Base-by-base conservation (phyloP, 371 early-diverging fungal genomes). In the Capniomyces stellatus region DNA sequence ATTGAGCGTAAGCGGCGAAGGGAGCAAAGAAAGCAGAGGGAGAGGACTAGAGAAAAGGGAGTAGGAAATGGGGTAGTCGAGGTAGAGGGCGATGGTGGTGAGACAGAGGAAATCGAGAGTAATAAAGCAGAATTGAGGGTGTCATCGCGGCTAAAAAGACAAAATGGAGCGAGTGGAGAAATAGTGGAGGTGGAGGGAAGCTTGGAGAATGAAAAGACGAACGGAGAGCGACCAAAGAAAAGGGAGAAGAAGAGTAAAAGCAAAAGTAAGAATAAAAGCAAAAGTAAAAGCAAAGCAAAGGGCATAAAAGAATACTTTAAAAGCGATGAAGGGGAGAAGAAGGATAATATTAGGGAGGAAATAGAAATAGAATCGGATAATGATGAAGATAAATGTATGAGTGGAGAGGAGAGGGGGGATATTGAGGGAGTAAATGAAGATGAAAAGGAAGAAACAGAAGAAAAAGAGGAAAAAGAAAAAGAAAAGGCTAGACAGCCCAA, bases 1-100 rank as follows among this genome's bases (percentile, higher is more conserved):
- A 0, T 29, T 10, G 19, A 43, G 29, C 13, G 54, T 3, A 46
- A 43, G 75, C 77, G 56, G 72, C 63, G 51, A 71, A 73, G n/a
- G 52, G 54, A 0, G 56, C n/a, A 6, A 43, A 10, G 3, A 49
- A 49, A 23, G 56, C 59, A 31, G 41, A 52, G 18, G 58, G 57
- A 35, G 57, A 54, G 22, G 44, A 55, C 49, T 53, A 52, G 46
- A 40, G 42, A 39, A 55, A 41, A 15, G 43, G 41, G 39, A 52
- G 55, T 50, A 2, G 39, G 15, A 0, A 48, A 15, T 0, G 40
- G 23, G 22, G 52, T 13, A 6, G 30, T 23, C n/a, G 39, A 3
- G 19, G 28, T 22, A 30, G 29, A n/a, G n/a, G n/a, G n/a, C n/a
- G n/a, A n/a, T n/a, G n/a, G n/a, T n/a, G n/a, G n/a, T n/a, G n/a